Evolutionary conservation across 441 rosid genomes (phyloP).

Genomic region (Aquilaria agallochum): DNA sequence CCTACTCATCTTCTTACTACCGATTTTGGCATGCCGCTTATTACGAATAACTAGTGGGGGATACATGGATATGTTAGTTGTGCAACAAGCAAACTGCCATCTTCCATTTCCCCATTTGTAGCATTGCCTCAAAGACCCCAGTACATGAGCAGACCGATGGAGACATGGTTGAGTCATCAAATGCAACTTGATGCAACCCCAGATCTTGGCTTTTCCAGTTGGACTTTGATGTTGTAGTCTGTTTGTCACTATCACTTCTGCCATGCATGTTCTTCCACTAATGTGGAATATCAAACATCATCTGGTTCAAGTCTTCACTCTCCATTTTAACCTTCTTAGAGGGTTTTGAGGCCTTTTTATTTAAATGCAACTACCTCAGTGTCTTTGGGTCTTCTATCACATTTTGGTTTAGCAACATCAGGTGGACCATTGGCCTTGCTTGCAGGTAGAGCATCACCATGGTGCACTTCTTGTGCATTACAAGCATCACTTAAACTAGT

Average conservation of each 20-base stretch:
- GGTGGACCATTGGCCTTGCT: conserved; percentile 32
- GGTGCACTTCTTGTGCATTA: conserved; percentile 56
- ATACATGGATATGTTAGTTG: conserved; percentile 75
- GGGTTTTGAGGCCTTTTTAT: conserved; percentile 63
- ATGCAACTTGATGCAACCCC: conserved; percentile 86
- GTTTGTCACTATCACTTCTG: conserved; percentile 39
- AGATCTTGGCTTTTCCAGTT: conserved; percentile 83
- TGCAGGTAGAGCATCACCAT: conserved; percentile 36
- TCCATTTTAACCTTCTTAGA: conserved; percentile 74
- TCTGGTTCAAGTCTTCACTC: conserved; percentile 59
- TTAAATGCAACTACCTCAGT: conserved; percentile 34
- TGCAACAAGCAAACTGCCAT: conserved; percentile 99
- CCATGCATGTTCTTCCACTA: conserved; percentile 56
- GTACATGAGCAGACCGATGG: conserved; percentile 96
- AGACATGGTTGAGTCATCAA: conserved; percentile 85
- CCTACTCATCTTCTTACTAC: conserved; percentile 99
- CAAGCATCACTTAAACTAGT: conserved; percentile 54
- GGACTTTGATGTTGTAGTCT: conserved; percentile 43
- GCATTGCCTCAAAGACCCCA: conserved; percentile 75
- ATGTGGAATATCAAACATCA: conserved; percentile 47
- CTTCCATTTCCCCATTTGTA: conserved; percentile 99
- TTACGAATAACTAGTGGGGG: conserved; percentile 87
- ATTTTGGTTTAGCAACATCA: conserved; percentile 58
- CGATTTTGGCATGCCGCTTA: conserved; percentile 85
- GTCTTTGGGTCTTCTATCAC: conserved; percentile 70